Evolutionary conservation across 306 rosid species (phyloP).

Genomic region (Vigna mungo): DNA sequence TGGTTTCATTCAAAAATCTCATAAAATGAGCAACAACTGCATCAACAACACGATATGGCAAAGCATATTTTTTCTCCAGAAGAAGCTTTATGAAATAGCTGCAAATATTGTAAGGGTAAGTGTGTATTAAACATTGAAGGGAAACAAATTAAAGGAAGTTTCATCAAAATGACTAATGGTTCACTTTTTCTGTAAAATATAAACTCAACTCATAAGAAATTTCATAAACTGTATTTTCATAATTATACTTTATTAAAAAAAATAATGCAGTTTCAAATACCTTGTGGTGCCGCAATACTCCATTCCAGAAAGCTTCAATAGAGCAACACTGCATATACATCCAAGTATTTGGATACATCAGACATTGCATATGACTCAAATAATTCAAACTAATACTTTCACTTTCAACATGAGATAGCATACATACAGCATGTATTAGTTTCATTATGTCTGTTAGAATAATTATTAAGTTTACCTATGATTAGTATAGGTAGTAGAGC

Average conservation of each 20-base stretch:
- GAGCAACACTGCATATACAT: constrained; percentile 75
- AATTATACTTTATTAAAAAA: background rate
- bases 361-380: constrained; percentile 26
- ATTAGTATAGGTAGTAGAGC: no score
- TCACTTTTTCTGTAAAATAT: background rate
- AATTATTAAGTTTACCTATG: no score
- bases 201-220: constrained; percentile 10
- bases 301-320: constrained; percentile 88
- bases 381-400: background rate
- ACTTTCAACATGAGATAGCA: background rate
- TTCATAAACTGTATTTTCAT: constrained; percentile 3
- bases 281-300: constrained; percentile 96
- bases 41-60: constrained; percentile 88
- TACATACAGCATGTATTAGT: background rate
- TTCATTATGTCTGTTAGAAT: no score
- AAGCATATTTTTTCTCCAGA: constrained; percentile 91
- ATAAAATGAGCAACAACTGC: constrained; percentile 79
- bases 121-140: constrained; percentile 21
- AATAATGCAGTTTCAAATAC: constrained; percentile 47
- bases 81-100: constrained; percentile 95
- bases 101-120: constrained; percentile 46
- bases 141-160: background rate
- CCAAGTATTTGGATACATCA: constrained; percentile 43
- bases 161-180: background rate
- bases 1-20: constrained; percentile 72